Percentiles rank a stretch among this genome's conserved stretches.
phyloP scores from a whole-genome alignment of 176 grass and related monocot genomes.

The Typha latifolia region DNA sequence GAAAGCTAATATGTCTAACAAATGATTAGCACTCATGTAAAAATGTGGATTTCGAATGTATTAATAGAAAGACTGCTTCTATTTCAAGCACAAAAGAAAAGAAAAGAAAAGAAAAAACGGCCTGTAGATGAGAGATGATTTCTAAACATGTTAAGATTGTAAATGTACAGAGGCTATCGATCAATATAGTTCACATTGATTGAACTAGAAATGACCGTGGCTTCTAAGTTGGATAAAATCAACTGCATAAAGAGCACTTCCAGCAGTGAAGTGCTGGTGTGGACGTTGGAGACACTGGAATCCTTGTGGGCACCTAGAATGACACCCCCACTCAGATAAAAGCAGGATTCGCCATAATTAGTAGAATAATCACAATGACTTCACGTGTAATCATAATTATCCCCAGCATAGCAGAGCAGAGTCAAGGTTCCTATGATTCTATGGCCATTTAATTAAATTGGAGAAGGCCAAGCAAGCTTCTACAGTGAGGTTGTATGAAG shows the following conservation, averaged over 20 bases:
- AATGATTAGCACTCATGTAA: too few relatives aligned
- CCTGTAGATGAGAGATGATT: too few relatives aligned
- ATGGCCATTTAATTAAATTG: neutral
- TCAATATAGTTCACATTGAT: neutral
- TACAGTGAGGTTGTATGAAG: too few relatives aligned
- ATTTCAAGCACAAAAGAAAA: neutral
- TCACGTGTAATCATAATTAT: conserved; percentile 39
- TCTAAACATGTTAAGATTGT: too few relatives aligned
- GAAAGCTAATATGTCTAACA: too few relatives aligned
- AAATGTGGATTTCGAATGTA: too few relatives aligned
- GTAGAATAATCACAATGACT: conserved; percentile 18
- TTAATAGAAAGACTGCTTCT: too few relatives aligned
- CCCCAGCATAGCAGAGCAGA: conserved; percentile 2
- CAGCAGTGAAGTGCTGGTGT: neutral
- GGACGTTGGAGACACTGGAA: neutral
- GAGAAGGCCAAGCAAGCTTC: too few relatives aligned
- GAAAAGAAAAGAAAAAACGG: too few relatives aligned
- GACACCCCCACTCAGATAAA: conserved; percentile 16
- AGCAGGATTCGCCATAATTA: conserved; percentile 8
- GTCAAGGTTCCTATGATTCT: neutral
- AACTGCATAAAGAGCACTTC: conserved; percentile 4
- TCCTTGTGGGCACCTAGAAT: neutral
- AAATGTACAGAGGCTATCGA: neutral
- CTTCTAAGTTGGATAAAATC: neutral
- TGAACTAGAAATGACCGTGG: neutral